These are phyloP conservation scores for Kwoniella sp. DNA, from an alignment of 768 basidiomycete species.

Conservation along the genomic window DNA sequence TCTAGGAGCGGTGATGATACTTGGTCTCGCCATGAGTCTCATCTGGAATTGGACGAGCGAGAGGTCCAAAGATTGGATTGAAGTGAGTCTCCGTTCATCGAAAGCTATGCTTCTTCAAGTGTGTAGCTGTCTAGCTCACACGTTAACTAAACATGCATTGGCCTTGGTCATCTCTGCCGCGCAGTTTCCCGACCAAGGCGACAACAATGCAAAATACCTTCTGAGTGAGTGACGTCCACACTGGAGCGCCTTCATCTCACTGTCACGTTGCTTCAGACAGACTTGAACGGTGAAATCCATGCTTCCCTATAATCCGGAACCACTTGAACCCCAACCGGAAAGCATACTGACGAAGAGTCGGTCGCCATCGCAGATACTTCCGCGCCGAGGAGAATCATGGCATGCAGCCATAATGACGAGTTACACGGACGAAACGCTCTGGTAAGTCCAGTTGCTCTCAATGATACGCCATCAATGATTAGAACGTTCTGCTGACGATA, in stretches of 20 bases:
- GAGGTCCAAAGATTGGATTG: not conserved
- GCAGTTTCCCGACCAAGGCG: too few species aligned
- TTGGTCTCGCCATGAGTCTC: not conserved
- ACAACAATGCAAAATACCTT: not conserved
- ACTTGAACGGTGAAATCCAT: too few species aligned
- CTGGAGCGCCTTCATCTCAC: too few species aligned
- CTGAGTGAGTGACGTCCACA: not conserved
- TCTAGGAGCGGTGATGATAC: not conserved
- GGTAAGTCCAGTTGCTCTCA: slow-evolving; percentile 19
- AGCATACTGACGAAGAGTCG: not conserved
- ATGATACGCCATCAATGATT: not conserved
- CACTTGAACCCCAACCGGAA: not conserved
- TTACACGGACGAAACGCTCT: slow-evolving; percentile 41
- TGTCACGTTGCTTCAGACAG: too few species aligned
- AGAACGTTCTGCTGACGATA: not conserved
- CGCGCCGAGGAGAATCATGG: slow-evolving; percentile 7
- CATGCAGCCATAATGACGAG: slow-evolving; percentile 48
- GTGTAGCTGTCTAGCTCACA: too few species aligned
- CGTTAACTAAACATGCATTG: too few species aligned
- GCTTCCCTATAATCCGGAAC: too few species aligned
- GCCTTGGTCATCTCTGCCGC: too few species aligned
- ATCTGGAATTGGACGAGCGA: not conserved
- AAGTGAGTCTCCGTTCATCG: not conserved
- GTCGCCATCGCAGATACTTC: not conserved
- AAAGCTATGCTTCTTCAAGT: too few species aligned